Evolutionary conservation across 139 green algal species (phyloP), one percentile per base, ranked within the genome.

Genomic region (Tetradesmus obliquus): DNA sequence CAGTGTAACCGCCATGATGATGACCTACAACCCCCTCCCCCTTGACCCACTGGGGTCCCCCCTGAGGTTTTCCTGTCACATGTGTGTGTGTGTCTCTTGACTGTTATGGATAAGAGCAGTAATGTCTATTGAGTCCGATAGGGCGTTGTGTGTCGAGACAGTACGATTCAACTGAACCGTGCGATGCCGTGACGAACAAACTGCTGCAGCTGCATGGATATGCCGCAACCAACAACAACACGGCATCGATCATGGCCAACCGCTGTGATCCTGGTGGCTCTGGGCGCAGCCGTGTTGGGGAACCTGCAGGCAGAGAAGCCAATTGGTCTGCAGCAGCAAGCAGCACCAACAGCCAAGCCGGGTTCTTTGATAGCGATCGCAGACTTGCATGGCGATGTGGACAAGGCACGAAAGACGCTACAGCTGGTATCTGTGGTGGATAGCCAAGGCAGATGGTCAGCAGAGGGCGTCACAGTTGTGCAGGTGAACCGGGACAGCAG

Each of bases 381-480:
- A 51, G 88, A 91, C 45, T 24, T 91, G 10, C 88, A 91, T 80
- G 88, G 88, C 10, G 88, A 91, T 32, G 45, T 87, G 12, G 22
- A 55, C 2, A 84, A 91, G 71, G 88, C 88, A 3, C 22, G 20
- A 54, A 5, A 66, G 10, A 79, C 79, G 1, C 72, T 91, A 10
- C 15, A 32, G 32, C 20, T 91, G 20, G 2, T 88, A 7, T 82
- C 57, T 32, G 10, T 89, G 24, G 53, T 81, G 9, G 84, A 89
- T 62, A 55, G n/a, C 2, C 10, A 57, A 2, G 84, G 62, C 32
- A 58, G 15, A 5, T 89, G 84, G 84, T 2, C 22, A 62, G 84
- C 62, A 10, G 60, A 60, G 12, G 60, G 32, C 19, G 32, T 89
- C 13, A 89, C 84, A 9, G 62, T 58, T 7, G 84, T 89, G 10